These are phyloP conservation scores for Aurantiochytrium sp. DNA, from an alignment of 108 stramenopile genomes.

Conservation along the genomic window DNA sequence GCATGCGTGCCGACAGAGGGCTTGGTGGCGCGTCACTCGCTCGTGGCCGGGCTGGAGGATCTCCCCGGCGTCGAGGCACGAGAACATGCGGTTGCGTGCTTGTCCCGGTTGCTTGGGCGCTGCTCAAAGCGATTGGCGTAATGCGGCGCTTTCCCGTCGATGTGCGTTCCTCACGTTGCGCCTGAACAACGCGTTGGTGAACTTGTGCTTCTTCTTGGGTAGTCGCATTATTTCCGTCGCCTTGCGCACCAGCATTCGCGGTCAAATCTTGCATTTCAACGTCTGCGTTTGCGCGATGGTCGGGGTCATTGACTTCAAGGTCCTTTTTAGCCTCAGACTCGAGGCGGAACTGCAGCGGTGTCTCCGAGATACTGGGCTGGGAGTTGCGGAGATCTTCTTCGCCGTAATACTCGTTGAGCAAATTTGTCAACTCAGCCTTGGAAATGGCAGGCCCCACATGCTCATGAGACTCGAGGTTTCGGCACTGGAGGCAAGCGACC, in stretches of 20 bases:
- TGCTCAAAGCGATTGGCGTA: background rate
- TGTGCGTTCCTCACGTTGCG: background rate
- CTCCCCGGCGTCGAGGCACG: background rate
- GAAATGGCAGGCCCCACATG: background rate
- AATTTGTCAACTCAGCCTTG: background rate
- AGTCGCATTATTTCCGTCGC: too few relatives aligned
- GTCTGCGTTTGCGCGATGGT: background rate
- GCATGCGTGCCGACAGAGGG: background rate
- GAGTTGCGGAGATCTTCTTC: background rate
- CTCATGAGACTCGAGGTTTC: background rate
- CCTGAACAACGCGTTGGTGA: too few relatives aligned
- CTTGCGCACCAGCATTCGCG: too few relatives aligned
- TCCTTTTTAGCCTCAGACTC: background rate
- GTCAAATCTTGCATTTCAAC: background rate
- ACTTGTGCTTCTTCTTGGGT: too few relatives aligned
- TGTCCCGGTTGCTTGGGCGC: background rate
- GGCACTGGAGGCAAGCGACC: background rate
- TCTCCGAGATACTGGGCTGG: background rate
- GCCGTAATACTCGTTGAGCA: conserved; percentile 4
- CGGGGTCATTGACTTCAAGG: background rate
- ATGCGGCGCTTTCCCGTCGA: background rate
- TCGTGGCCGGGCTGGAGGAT: background rate
- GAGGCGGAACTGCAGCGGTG: background rate
- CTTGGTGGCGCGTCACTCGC: background rate
- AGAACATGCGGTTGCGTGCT: background rate